Evolutionary conservation across 164 flowering plant genomes (phyloP), one percentile per base, ranked within the genome.

Genomic region (Houttuynia cordata): DNA sequence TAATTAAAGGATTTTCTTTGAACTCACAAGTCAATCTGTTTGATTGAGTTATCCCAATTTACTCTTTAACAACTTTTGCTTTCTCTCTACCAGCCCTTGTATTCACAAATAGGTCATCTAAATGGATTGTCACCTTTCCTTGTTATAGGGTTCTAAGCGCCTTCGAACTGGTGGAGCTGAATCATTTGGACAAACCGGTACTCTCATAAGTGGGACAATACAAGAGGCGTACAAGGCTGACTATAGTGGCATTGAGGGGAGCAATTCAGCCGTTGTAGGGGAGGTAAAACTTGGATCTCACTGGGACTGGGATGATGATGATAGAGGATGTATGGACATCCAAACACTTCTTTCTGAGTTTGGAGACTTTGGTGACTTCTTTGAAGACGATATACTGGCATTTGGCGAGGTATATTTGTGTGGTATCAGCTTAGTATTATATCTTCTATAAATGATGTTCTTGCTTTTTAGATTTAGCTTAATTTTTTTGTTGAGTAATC

Each of bases 311-410:
- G 94, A 83, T 68, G 87, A 80, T 68, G 91, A 83, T 57, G 89
- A 86, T 39, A 77, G 78, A 67, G 91, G 22, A 61, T 64, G 52
- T 60, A 74, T 85, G 78, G 96, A 88, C 70, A 88, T 94, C 54
- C 87, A 88, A 70, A 76, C 85, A 67, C 90, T 94, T 65, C 84
- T 88, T 5, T 79, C 95, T 18, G 97, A 94, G 74, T 94, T 86
- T 75, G 99, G 99, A 58, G 99, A 87, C 70, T 91, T 94, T 76
- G 91, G 95, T 41, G 97, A 88, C 75, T 87, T 94, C 64, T 94
- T 94, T 69, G 89, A 81, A 71, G 80, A 71, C 73, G 97, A 94
- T 58, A 68, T 56, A 62, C 78, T 94, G 73, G 87, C 92, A 51
- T 86, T 94, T 66, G 99, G 96, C 30, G 99, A 94, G 96, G 99